These are phyloP conservation scores for Polyporus tsugae DNA, from an alignment of 1,284 basidiomycete species.

Conservation along the genomic window DNA sequence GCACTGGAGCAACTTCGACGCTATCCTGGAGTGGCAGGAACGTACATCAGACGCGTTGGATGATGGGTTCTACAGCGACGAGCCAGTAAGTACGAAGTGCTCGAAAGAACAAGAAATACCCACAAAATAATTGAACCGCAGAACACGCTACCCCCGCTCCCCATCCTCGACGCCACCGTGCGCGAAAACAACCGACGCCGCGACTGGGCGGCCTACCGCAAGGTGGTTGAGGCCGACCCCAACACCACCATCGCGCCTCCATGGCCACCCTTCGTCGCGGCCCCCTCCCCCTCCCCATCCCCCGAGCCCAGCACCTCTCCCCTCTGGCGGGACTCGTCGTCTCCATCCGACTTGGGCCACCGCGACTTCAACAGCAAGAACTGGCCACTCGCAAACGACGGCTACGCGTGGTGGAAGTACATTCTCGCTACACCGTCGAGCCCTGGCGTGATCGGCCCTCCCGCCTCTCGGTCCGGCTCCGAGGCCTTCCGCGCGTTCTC, in stretches of 20 bases:
- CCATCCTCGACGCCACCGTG: not conserved
- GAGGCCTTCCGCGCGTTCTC: not conserved
- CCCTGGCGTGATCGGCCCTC: not conserved
- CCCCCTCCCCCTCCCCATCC: not conserved
- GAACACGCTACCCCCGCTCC: not conserved
- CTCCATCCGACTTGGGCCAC: not conserved
- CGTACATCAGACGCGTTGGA: constrained; percentile 2
- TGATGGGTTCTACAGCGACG: constrained; percentile 6
- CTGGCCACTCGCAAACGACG: not conserved
- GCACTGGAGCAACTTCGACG: constrained; percentile 11
- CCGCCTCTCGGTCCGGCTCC: not conserved
- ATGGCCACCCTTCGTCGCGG: constrained; percentile 8
- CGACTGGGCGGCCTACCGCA: constrained; percentile 8
- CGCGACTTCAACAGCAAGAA: not conserved
- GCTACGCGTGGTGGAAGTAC: constrained; percentile 7
- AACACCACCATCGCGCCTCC: constrained; percentile 9
- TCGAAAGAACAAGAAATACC: not conserved
- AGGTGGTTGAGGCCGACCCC: constrained; percentile 7
- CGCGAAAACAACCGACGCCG: constrained; percentile 1
- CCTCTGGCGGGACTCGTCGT: not conserved
- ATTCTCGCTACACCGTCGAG: constrained; percentile 1
- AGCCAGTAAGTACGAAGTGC: not conserved
- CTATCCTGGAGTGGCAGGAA: constrained; percentile 5
- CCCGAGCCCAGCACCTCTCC: not conserved
- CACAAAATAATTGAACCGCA: not conserved